Evolutionary conservation across 2,329 filamentous ascomycete genomes (phyloP), one percentile per base, ranked within the genome.

Genomic region (Hymenoscyphus infarciens): DNA sequence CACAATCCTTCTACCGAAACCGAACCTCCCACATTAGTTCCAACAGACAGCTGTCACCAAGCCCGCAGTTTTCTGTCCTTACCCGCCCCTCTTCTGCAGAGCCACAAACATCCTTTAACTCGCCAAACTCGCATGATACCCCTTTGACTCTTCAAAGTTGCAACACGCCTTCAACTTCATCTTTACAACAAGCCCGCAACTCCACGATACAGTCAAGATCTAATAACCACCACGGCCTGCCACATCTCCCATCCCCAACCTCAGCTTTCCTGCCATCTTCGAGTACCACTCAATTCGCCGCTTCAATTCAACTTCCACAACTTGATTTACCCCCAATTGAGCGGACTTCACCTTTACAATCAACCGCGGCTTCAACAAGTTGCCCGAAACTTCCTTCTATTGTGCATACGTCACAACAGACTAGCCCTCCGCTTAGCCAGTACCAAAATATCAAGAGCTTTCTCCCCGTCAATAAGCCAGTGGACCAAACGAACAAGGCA

Each of bases 391-490:
- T 62, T 15, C 56, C 60, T 38, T 56, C 60, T 15, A 55, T 62
- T 31, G 42, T 31, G 22, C 15, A 27, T 15, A 25, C 55, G 19
- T n/a, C 11, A 13, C 39, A 39, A 25, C 16, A 13, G 29, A 55
- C 15, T 22, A 45, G 27, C 5, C 10, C 10, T 1, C 15, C 54
- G 25, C 27, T 42, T n/a, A 56, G 19, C 29, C 59, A 56, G 22
- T 38, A 39, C 25, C 55, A 62, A 6, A 64, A 58, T 3, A 68
- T 70, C 58, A 68, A 70, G 56, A 63, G 61, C 25, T 70, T 70
- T 29, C 38, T 68, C 1, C 64, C 67, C 1, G 67, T 70, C 31
- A 69, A 68, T 52, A 67, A 67, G 25, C 31, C 56, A 7, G 39
- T 49, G n/a, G 22, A 49, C 8, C 45, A 49, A 22, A 49, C n/a